Conservation (phyloP, 495 filamentous ascomycete species). For the Hyaloscypha bicolor region DNA sequence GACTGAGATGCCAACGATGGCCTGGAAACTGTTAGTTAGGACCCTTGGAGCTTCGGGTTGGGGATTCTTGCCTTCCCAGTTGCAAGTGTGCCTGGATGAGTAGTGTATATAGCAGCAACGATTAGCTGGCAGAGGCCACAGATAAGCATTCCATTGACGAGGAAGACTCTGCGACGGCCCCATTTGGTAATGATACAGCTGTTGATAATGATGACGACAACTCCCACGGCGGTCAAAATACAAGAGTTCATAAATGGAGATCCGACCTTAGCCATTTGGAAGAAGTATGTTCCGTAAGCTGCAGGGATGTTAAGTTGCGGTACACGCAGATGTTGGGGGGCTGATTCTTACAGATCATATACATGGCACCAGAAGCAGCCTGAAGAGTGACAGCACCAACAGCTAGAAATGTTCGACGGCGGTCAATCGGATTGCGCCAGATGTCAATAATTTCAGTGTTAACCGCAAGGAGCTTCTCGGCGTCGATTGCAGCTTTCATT, state of each 20-base stretch:
- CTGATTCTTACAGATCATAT: constrained; percentile 50
- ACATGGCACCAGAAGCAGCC: constrained; percentile 63
- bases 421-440: constrained; percentile 54
- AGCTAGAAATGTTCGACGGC: constrained; percentile 34
- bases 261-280: constrained; percentile 61
- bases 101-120: constrained; percentile 56
- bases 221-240: constrained; percentile 56
- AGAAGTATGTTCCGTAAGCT: constrained; percentile 68
- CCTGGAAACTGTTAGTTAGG: constrained; percentile 17
- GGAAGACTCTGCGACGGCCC: constrained; percentile 52
- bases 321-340: no score
- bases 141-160: constrained; percentile 54
- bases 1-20: constrained; percentile 55
- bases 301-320: neutral
- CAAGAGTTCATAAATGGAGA: constrained; percentile 62
- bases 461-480: constrained; percentile 47
- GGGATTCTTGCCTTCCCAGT: constrained; percentile 44
- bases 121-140: constrained; percentile 58
- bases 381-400: constrained; percentile 56
- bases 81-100: constrained; percentile 43
- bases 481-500: constrained; percentile 53
- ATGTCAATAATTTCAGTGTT: constrained; percentile 50
- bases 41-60: neutral
- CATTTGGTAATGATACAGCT: constrained; percentile 52
- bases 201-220: constrained; percentile 59